Percentiles rank a stretch among this genome's conserved stretches.
Evolutionary conservation across 495 filamentous ascomycete species (phyloP).

Genomic region (Penicillium daleae): DNA sequence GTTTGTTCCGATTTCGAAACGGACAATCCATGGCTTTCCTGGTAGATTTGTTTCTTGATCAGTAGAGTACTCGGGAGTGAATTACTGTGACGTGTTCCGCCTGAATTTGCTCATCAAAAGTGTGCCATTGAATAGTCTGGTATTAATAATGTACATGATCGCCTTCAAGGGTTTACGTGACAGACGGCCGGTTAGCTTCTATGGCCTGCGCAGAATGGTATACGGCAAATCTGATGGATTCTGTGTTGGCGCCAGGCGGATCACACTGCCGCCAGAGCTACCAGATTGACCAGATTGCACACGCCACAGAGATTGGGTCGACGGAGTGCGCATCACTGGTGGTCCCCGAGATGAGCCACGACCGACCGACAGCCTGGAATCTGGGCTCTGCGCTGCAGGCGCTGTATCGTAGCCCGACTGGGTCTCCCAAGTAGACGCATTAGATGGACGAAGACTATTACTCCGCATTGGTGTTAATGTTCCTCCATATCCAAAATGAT

Average conservation of each 20-base stretch:
- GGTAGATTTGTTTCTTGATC: background rate
- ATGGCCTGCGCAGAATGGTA: constrained; percentile 36
- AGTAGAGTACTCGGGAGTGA: background rate
- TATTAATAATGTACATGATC: constrained; percentile 29
- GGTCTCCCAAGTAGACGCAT: constrained; percentile 39
- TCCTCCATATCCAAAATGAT: constrained; percentile 30
- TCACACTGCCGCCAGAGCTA: constrained; percentile 50
- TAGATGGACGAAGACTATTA: constrained; percentile 37
- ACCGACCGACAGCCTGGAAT: constrained; percentile 15
- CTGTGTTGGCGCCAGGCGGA: constrained; percentile 45
- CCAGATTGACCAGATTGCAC: constrained; percentile 43
- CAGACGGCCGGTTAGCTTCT: constrained; percentile 6
- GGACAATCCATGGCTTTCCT: background rate
- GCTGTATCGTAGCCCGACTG: constrained; percentile 39
- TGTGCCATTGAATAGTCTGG: background rate
- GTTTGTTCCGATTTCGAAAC: background rate
- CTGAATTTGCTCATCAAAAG: background rate
- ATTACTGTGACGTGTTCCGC: background rate
- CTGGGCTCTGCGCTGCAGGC: constrained; percentile 30
- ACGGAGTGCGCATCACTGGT: constrained; percentile 35
- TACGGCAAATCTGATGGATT: constrained; percentile 50
- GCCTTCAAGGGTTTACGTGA: background rate
- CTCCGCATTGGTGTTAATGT: constrained; percentile 30
- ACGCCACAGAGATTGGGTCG: constrained; percentile 41
- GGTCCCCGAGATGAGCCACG: constrained; percentile 14